A percentile compares a stretch with the other conserved stretches of the same genome.
Evolutionary conservation across 108 stramenopile species (phyloP).

Genomic region (Ochromonas danica): DNA sequence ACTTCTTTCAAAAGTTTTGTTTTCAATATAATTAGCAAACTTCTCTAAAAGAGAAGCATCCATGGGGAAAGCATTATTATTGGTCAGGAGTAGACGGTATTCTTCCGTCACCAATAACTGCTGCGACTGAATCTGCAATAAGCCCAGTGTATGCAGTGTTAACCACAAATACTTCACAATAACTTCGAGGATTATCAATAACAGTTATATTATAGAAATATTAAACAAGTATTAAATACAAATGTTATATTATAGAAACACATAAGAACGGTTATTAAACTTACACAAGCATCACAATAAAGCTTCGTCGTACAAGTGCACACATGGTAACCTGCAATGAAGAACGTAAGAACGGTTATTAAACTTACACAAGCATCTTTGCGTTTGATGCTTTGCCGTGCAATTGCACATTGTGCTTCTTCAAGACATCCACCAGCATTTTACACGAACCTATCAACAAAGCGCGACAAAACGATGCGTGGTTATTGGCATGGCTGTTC

Average conservation of each 20-base stretch:
- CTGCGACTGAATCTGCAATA: no score
- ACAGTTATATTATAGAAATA: no score
- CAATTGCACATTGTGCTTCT: conserved; percentile 15
- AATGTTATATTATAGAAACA: conserved; percentile 11
- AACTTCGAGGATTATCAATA: no score
- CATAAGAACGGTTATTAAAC: conserved; percentile 17
- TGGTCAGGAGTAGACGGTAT: no score
- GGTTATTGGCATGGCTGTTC: conserved; percentile 20
- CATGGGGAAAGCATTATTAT: no score
- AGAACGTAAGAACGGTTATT: conserved; percentile 16
- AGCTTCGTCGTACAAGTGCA: conserved; percentile 14
- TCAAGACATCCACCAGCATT: conserved; percentile 15
- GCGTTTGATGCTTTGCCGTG: conserved; percentile 13
- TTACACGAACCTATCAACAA: conserved; percentile 16
- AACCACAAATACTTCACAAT: no score
- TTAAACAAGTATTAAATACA: no score
- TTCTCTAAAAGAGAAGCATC: no score
- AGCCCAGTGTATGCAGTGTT: no score
- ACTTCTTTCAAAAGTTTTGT: no score
- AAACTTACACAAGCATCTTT: conserved; percentile 17
- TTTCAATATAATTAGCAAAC: no score
- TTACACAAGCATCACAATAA: conserved; percentile 17
- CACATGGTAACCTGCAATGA: conserved; percentile 15
- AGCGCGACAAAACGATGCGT: conserved; percentile 13
- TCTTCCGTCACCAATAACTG: no score